Evolutionary conservation across 768 basidiomycete species (phyloP).

Genomic region (Pisolithus marmoratus): DNA sequence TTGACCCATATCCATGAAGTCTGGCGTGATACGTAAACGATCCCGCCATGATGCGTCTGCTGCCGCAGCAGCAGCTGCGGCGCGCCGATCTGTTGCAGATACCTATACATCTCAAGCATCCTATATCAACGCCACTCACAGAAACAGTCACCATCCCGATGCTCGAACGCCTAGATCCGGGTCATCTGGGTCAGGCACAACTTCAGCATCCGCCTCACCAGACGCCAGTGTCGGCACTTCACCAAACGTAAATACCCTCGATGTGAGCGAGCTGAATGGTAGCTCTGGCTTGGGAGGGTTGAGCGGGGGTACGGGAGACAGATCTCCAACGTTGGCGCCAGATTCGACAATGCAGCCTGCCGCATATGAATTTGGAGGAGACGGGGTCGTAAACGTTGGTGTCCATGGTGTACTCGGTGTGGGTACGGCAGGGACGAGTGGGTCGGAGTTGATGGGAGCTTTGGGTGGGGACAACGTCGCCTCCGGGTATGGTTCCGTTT

Average conservation of each 20-base stretch:
- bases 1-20: conserved; percentile 88
- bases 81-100: conserved; percentile 41
- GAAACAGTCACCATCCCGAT: too few species aligned
- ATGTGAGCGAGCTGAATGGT: too few species aligned
- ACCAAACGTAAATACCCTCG: conserved; percentile 40
- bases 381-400: conserved; percentile 12
- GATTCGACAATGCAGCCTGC: conserved; percentile 59
- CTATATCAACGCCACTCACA: too few species aligned
- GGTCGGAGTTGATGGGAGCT: conserved; percentile 50
- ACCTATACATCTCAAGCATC: conserved; percentile 10
- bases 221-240: conserved; percentile 71
- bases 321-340: conserved; percentile 62
- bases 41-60: conserved; percentile 63
- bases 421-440: conserved; percentile 13
- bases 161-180: too few species aligned
- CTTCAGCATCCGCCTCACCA: conserved; percentile 56
- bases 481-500: too few species aligned
- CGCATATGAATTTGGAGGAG: conserved; percentile 45
- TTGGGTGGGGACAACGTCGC: conserved; percentile 23
- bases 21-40: conserved; percentile 83
- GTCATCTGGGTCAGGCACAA: too few species aligned
- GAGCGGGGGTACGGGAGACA: background rate
- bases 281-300: too few species aligned
- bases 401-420: too few species aligned
- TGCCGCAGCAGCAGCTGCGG: conserved; percentile 63